A percentile compares a stretch with the other conserved stretches of the same genome.
Evolutionary conservation across 2,329 filamentous ascomycete species (phyloP).

Genomic region (Cladobotryum protrusum): DNA sequence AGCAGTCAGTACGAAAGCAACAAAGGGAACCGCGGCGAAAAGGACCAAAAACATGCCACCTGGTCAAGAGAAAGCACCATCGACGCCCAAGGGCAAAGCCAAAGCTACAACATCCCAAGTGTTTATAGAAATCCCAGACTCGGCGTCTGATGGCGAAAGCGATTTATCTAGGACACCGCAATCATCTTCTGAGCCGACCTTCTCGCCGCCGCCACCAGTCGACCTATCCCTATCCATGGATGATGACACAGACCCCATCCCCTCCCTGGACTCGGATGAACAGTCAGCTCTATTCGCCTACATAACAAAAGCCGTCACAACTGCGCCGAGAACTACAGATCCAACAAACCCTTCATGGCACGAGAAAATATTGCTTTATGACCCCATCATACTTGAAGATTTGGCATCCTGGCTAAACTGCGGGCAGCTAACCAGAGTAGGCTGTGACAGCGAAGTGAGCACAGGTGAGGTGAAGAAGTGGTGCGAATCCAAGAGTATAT

Average conservation of each 20-base stretch:
- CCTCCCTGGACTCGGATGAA: constrained; percentile 33
- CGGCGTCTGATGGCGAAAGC: constrained; percentile 35
- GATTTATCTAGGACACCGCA: constrained; percentile 24
- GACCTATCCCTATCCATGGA: constrained; percentile 39
- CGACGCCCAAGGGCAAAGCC: constrained; percentile 12
- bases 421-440: constrained; percentile 55
- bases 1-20: constrained; percentile 12
- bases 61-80: constrained; percentile 14
- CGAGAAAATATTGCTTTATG: constrained; percentile 90
- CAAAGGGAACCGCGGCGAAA: not conserved
- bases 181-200: constrained; percentile 32
- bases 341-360: constrained; percentile 63
- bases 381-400: constrained; percentile 84
- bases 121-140: constrained; percentile 46
- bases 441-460: constrained; percentile 59
- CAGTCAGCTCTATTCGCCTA: constrained; percentile 42
- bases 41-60: not conserved
- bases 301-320: constrained; percentile 50
- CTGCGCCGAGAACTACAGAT: constrained; percentile 44
- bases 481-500: constrained; percentile 84
- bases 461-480: constrained; percentile 70
- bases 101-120: constrained; percentile 12
- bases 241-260: constrained; percentile 40
- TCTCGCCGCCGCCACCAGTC: constrained; percentile 37
- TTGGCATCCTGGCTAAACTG: constrained; percentile 76